phyloP scores from a whole-genome alignment of 768 basidiomycete species.

The Tulasnella sp. region DNA sequence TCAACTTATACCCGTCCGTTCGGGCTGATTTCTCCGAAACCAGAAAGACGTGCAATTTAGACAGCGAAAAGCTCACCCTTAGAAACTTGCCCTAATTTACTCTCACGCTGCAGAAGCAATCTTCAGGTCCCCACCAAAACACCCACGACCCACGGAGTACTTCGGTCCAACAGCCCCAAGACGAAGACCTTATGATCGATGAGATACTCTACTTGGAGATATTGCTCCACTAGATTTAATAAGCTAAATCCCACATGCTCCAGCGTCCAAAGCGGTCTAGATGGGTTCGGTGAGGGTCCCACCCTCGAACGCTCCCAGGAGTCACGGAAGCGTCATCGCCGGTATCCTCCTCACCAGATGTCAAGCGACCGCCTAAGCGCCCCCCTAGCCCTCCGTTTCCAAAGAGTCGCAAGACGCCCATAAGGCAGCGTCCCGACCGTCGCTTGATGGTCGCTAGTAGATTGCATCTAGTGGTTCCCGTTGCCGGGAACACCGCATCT shows the following conservation, averaged over 20 bases:
- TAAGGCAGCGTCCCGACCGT: background rate
- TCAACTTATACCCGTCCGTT: background rate
- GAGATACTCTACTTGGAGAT: background rate
- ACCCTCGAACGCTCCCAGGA: background rate
- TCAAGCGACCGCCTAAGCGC: background rate
- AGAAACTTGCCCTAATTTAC: background rate
- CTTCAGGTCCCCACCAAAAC: conserved; percentile 4
- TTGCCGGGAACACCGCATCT: conserved; percentile 4
- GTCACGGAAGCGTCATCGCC: background rate
- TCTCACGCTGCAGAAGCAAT: background rate
- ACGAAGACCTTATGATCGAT: background rate
- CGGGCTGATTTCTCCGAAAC: background rate
- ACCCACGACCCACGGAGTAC: conserved; percentile 8
- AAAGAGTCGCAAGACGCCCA: background rate
- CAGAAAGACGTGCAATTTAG: background rate
- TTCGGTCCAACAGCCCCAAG: background rate
- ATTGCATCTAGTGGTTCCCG: background rate
- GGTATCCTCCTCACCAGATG: background rate
- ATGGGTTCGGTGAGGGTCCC: background rate
- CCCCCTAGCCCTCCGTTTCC: background rate
- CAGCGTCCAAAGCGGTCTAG: conserved; percentile 4
- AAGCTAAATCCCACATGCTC: background rate
- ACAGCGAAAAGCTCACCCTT: conserved; percentile 1
- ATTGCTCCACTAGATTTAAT: background rate
- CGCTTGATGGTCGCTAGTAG: background rate